Evolutionary conservation across 768 basidiomycete species (phyloP).

Genomic region (Mycena crocata): DNA sequence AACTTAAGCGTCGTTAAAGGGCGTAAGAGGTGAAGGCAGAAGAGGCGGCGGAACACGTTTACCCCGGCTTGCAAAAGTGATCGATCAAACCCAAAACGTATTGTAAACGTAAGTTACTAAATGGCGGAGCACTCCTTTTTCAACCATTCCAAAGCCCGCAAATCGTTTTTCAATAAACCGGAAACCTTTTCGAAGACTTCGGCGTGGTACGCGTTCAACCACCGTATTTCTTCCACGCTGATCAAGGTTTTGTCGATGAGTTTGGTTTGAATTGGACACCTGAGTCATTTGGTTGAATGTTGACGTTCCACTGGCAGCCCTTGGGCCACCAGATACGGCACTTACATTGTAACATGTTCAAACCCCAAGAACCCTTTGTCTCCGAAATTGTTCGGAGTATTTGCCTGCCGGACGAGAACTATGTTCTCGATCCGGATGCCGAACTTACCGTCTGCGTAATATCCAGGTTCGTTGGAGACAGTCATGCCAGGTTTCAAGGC

Average conservation of each 20-base stretch:
- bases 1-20: not conserved
- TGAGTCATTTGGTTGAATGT: slow-evolving; percentile 30
- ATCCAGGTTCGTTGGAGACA: slow-evolving; percentile 94
- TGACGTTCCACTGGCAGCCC: too few species aligned
- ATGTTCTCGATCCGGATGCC: slow-evolving; percentile 96
- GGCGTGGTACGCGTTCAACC: slow-evolving; percentile 88
- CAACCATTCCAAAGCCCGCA: slow-evolving; percentile 71
- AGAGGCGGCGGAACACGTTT: slow-evolving; percentile 1
- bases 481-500: slow-evolving; percentile 89
- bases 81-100: not conserved
- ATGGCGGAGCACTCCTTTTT: slow-evolving; percentile 62
- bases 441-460: slow-evolving; percentile 89
- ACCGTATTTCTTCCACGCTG: slow-evolving; percentile 72
- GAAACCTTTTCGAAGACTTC: slow-evolving; percentile 80
- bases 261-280: slow-evolving; percentile 91
- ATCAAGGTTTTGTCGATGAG: slow-evolving; percentile 77
- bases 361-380: slow-evolving; percentile 87
- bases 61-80: too few species aligned
- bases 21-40: not conserved
- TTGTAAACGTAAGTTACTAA: slow-evolving; percentile 22
- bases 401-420: slow-evolving; percentile 76
- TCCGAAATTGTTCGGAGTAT: slow-evolving; percentile 85
- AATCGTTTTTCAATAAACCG: slow-evolving; percentile 74
- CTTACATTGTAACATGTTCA: slow-evolving; percentile 89
- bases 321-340: slow-evolving; percentile 12